phyloP scores from a whole-genome alignment of 2,329 filamentous ascomycete species.

The Colletotrichum somersetense region DNA sequence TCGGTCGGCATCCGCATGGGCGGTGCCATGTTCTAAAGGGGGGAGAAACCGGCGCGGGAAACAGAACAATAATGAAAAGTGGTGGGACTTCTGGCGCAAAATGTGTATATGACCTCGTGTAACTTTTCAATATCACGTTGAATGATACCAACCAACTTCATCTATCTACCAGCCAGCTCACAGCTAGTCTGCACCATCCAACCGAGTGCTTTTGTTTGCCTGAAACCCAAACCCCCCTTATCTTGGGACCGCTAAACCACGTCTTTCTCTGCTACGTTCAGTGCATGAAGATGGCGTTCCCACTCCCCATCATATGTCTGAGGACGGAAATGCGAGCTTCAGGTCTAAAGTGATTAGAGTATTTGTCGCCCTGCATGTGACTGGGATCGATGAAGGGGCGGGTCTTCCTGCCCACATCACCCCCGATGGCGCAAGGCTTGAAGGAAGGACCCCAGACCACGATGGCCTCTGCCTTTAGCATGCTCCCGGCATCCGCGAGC shows the following conservation, averaged over 20 bases:
- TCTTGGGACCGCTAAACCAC: neutral
- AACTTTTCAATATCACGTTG: slow-evolving; percentile 36
- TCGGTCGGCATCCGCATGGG: slow-evolving; percentile 69
- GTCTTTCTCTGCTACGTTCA: neutral
- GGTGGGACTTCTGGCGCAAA: slow-evolving; percentile 36
- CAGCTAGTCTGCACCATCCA: neutral
- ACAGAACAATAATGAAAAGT: slow-evolving; percentile 30
- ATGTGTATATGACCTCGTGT: slow-evolving; percentile 41
- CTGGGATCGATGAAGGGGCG: neutral
- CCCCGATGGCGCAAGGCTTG: neutral
- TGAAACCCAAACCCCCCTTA: neutral
- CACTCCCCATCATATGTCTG: neutral
- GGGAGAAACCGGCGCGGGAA: neutral
- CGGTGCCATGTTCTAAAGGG: slow-evolving; percentile 56
- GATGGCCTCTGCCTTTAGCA: neutral
- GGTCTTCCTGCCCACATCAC: neutral
- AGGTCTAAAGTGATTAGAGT: neutral
- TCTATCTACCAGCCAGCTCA: neutral
- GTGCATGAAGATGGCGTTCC: neutral
- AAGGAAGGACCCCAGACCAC: neutral
- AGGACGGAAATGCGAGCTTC: neutral
- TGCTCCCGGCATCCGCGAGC: neutral
- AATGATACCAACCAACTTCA: slow-evolving; percentile 35
- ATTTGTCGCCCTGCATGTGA: neutral
- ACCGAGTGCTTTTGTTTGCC: neutral